A percentile compares a stretch with the other conserved stretches of the same genome.
Evolutionary conservation across 306 rosid species (phyloP).

Genomic region (Argentina anserina): DNA sequence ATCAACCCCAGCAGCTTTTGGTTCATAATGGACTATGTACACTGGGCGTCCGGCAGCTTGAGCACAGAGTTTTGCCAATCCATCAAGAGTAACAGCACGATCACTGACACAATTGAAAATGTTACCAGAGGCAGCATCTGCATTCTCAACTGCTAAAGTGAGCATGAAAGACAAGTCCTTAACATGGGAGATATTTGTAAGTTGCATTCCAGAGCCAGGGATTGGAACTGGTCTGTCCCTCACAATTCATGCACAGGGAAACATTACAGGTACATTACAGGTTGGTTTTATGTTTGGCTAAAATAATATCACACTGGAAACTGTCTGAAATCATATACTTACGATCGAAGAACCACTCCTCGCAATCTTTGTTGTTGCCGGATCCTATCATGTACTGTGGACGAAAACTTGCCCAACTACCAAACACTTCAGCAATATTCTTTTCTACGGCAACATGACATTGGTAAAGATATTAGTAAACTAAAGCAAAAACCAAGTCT

Average conservation of each 20-base stretch:
- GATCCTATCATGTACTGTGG: conserved; percentile 93
- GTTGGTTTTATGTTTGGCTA: background rate
- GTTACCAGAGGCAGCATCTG: conserved; percentile 55
- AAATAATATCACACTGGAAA: background rate
- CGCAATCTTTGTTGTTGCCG: conserved; percentile 97
- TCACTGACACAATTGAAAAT: conserved; percentile 80
- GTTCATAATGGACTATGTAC: conserved; percentile 82
- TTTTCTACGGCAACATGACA: conserved; percentile 83
- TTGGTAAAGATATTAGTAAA: conserved; percentile 6
- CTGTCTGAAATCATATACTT: conserved; percentile 26
- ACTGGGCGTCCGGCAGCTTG: conserved; percentile 80
- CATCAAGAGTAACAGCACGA: conserved; percentile 86
- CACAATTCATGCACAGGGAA: conserved; percentile 59
- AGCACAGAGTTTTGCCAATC: conserved; percentile 86
- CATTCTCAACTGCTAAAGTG: conserved; percentile 76
- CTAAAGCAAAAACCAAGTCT: background rate
- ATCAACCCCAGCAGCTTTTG: conserved; percentile 75
- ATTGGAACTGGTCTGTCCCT: conserved; percentile 83
- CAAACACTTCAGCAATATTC: conserved; percentile 61
- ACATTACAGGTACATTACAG: too few relatives aligned
- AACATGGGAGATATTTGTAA: conserved; percentile 75
- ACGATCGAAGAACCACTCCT: conserved; percentile 97
- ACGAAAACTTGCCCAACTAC: conserved; percentile 69
- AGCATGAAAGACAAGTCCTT: conserved; percentile 85
- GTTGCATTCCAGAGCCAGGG: conserved; percentile 90